phyloP scores from a whole-genome alignment of 352 stramenopile species.

The Thraustochytrium striatum region DNA sequence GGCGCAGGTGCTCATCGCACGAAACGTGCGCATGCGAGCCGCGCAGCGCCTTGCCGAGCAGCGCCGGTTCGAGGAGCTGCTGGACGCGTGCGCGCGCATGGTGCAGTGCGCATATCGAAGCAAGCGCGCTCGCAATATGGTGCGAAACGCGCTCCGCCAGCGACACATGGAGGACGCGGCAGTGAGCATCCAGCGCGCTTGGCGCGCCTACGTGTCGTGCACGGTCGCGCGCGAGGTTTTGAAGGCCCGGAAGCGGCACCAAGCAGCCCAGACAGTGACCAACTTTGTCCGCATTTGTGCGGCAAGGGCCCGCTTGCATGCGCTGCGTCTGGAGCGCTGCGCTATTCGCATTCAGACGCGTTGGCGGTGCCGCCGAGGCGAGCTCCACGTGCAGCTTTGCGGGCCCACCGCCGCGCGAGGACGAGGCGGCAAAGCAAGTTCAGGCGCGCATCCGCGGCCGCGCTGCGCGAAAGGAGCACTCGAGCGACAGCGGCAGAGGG shows the following conservation, averaged over 20 bases:
- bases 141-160: background rate
- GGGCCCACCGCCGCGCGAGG: background rate
- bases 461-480: background rate
- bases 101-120: background rate
- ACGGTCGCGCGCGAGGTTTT: background rate
- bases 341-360: slow-evolving; percentile 9
- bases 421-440: background rate
- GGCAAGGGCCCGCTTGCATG: background rate
- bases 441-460: slow-evolving; percentile 6
- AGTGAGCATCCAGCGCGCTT: background rate
- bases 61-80: background rate
- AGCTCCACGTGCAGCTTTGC: slow-evolving; percentile 4
- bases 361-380: slow-evolving; percentile 1
- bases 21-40: background rate
- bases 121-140: background rate
- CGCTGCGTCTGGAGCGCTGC: background rate
- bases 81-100: background rate
- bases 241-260: background rate
- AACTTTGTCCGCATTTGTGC: background rate
- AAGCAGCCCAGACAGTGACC: background rate
- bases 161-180: slow-evolving; percentile 3
- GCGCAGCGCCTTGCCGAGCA: background rate
- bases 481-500: background rate
- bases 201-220: background rate
- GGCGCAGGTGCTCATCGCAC: background rate